Percentiles rank a stretch among this genome's conserved stretches.
Evolutionary conservation across 495 filamentous ascomycete genomes (phyloP).

Genomic region (Neurospora sp.): DNA sequence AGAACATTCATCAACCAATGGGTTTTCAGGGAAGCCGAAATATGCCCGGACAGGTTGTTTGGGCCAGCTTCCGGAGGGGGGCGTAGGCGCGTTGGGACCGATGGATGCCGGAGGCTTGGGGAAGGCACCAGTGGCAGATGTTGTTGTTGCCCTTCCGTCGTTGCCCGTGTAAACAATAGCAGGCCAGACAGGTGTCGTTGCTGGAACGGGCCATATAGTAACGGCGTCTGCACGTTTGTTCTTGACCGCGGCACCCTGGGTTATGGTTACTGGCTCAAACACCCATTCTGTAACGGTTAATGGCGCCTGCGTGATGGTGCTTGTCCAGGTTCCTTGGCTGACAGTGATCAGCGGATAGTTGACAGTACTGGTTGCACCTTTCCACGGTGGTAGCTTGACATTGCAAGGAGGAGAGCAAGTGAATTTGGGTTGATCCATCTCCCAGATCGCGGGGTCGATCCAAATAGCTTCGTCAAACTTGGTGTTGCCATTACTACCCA

Average conservation of each 20-base stretch:
- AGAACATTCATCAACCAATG: too few species aligned
- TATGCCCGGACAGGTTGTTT: too few species aligned
- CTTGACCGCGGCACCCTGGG: background rate
- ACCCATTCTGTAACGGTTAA: constrained; percentile 14
- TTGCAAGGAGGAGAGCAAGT: constrained; percentile 15
- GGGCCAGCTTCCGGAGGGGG: background rate
- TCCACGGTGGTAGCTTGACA: constrained; percentile 16
- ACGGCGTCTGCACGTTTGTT: too few species aligned
- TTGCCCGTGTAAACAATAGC: background rate
- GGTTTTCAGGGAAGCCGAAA: too few species aligned
- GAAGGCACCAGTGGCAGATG: background rate
- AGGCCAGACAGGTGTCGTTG: background rate
- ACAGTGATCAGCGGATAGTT: constrained; percentile 18
- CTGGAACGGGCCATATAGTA: background rate
- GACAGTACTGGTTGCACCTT: constrained; percentile 14
- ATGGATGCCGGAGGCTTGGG: background rate
- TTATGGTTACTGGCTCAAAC: background rate
- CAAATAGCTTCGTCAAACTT: constrained; percentile 10
- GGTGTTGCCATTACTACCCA: constrained; percentile 8
- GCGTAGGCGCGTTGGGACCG: too few species aligned
- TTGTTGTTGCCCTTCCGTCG: background rate
- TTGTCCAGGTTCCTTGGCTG: constrained; percentile 15
- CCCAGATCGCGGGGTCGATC: constrained; percentile 14
- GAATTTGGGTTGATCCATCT: constrained; percentile 14
- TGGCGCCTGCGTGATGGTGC: constrained; percentile 14